phyloP scores from a whole-genome alignment of 768 basidiomycete species.

The Agaricus subrufescens region DNA sequence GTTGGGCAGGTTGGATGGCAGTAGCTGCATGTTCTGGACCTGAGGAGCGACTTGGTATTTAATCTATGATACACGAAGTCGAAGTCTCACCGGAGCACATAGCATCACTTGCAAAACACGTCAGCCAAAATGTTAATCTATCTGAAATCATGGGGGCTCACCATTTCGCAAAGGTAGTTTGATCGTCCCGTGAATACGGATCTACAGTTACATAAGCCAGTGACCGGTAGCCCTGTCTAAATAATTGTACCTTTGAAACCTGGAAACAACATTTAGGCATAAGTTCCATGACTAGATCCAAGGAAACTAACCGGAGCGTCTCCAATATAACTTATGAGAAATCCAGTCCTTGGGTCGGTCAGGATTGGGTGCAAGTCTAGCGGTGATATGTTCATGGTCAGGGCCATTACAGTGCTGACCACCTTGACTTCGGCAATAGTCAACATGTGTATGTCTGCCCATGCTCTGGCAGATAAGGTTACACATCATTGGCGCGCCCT shows the following conservation, averaged over 20 bases:
- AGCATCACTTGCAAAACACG: constrained; percentile 30
- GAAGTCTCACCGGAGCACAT: constrained; percentile 42
- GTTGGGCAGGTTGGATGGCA: constrained; percentile 31
- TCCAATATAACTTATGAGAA: constrained; percentile 53
- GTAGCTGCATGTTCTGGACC: constrained; percentile 47
- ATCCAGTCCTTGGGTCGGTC: constrained; percentile 46
- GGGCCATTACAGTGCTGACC: constrained; percentile 32
- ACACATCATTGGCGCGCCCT: constrained; percentile 63
- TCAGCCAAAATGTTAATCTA: background rate
- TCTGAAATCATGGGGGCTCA: constrained; percentile 17
- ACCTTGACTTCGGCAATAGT: constrained; percentile 43
- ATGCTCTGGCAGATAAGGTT: constrained; percentile 49
- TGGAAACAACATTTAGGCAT: constrained; percentile 13
- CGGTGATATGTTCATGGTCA: constrained; percentile 42
- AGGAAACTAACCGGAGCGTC: constrained; percentile 42
- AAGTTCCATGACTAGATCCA: background rate
- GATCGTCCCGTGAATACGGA: constrained; percentile 58
- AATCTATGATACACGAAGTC: background rate
- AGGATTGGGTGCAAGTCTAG: constrained; percentile 41
- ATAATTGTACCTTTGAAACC: constrained; percentile 45
- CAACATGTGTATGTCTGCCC: constrained; percentile 55
- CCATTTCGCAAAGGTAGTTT: constrained; percentile 50
- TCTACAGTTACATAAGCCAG: constrained; percentile 28
- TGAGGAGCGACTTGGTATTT: constrained; percentile 14
- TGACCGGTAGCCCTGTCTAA: background rate